Percentiles rank a stretch among this genome's conserved stretches.
Evolutionary conservation across 495 filamentous ascomycete genomes (phyloP).

Genomic region (Neurospora sp.): DNA sequence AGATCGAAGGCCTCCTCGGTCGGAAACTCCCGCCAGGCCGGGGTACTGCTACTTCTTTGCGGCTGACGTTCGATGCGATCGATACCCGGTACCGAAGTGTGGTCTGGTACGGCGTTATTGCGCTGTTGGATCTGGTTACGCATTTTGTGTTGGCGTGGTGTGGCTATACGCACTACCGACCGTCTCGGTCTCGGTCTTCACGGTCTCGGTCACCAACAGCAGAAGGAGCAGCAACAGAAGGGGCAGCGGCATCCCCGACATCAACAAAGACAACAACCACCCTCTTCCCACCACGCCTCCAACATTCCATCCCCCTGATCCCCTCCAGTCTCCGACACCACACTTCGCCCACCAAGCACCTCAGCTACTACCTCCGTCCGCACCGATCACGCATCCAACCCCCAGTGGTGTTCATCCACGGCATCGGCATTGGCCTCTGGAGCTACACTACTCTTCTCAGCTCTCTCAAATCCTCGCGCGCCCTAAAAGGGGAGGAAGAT

Average conservation of each 20-base stretch:
- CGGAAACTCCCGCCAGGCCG: conserved; percentile 38
- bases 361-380: conserved; percentile 55
- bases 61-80: conserved; percentile 55
- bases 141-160: conserved; percentile 30
- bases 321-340: conserved; percentile 5
- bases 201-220: background rate
- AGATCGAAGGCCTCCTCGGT: conserved; percentile 39
- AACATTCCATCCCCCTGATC: conserved; percentile 27
- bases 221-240: background rate
- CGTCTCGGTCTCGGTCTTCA: background rate
- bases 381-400: conserved; percentile 44
- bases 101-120: conserved; percentile 48
- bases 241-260: background rate
- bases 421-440: conserved; percentile 60
- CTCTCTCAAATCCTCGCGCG: conserved; percentile 31
- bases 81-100: conserved; percentile 50
- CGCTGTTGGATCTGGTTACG: conserved; percentile 25
- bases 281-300: conserved; percentile 47
- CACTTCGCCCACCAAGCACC: conserved; percentile 34
- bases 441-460: conserved; percentile 48
- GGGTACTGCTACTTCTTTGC: conserved; percentile 42
- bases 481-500: background rate
- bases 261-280: conserved; percentile 21
- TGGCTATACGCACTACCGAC: conserved; percentile 38
- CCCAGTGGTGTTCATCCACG: conserved; percentile 58